Base-by-base conservation (phyloP, 305 asterid species). In the Solanum hybrid region DNA sequence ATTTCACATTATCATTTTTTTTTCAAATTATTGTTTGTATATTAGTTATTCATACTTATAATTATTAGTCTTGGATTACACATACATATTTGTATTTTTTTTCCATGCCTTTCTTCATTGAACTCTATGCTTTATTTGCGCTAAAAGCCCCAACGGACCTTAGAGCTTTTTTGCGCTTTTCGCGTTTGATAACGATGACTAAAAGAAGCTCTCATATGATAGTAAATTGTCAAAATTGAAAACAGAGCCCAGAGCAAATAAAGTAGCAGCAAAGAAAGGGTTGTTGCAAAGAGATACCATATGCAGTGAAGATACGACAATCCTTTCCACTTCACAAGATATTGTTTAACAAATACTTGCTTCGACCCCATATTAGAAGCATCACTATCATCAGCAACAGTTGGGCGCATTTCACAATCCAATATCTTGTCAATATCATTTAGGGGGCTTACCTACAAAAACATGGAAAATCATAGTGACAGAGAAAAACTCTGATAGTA, bases 271-370 rank as follows among this genome's bases (percentile, higher is more conserved):
- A 51, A 51, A 51, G 29, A 84, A 84, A 29, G 29, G 40, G 15
- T 29, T 82, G 72, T 36, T 32, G 75, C 45, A 85, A 85, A 56
- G 75, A 85, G 76, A 85, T 92, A 97, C 99, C 99, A 97, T 90
- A 96, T 87, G 93, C 99, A 95, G 79, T 97, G 99, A 89, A 97
- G 95, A 95, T 97, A 95, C 60, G 99, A 97, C 90, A 92, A 81
- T 88, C 98, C 99, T 93, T 96, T 97, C 99, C 99, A 97, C 93
- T 97, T 97, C 64, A 97, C 95, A 90, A 97, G 94, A 94, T 97
- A 97, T 90, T 97, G 99, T 90, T 95, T 97, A 91, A 93, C 95
- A 90, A 95, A 92, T 90, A 94, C 94, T 94, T 95, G 99, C 91
- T 93, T 94, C 6, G 99, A 94, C 32, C 98, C 99, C 45, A 93